Evolutionary conservation across 495 filamentous ascomycete genomes (phyloP), one percentile per base, ranked within the genome.

Genomic region (Hypoxylon fuscum): DNA sequence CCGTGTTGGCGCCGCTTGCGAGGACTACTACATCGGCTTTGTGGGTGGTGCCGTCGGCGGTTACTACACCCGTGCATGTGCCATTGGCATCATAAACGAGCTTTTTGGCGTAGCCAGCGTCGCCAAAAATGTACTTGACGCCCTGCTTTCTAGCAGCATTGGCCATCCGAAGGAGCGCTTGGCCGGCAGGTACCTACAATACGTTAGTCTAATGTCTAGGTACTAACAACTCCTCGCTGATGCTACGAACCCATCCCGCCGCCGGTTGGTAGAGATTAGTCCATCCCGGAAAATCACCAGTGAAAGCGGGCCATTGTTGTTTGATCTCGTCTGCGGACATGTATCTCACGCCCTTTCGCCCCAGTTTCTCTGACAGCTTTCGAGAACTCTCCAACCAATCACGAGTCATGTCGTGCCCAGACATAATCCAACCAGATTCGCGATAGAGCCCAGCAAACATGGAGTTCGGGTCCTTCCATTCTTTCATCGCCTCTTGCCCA

Each of bases 401-500:
- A 17, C 4, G 15, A 25, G 49, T 35, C 31, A 35, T 3, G 5
- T 23, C 35, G 17, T 41, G 35, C 11, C 12, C 51, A 11, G 20
- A 17, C 34, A 55, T 41, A 8, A 55, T 23, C 51, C 51, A 55
- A 1, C 51, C 51, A 11, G 51, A 41, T 25, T 55, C 34, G 21
- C 37, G 51, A 31, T 55, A 43, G 17, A 55, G 34, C 4, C 51
- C 51, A 10, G 34, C 9, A 21, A 41, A 55, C 3, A 55, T 1
- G 20, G 34, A 41, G 2, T 29, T 43, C 1, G 51, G 51, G 3
- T 59, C 72, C n/a, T 72, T 72, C 75, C 81, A 86, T 27, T 74
- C 68, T 23, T 80, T 72, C 44, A 77, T 72, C 0, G 83, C 77
- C 56, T 84, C 77, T 0, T 81, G 65, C n/a, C 77, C 83, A 5